Evolutionary conservation across 2,329 filamentous ascomycete species (phyloP).

Genomic region (Scorias spongiosa): DNA sequence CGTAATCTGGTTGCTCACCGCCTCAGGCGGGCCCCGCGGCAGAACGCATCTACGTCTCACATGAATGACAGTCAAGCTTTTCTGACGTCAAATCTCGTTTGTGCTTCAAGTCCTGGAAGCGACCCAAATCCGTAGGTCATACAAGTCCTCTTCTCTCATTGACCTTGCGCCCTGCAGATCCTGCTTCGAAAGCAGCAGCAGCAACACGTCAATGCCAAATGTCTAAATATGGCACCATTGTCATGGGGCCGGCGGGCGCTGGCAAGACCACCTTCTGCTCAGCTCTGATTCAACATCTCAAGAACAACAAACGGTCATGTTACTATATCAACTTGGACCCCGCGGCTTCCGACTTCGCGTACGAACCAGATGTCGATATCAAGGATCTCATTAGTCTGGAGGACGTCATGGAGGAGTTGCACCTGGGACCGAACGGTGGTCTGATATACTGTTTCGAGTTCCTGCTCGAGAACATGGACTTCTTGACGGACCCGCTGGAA

Average conservation of each 20-base stretch:
- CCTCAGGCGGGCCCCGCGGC: too few species aligned
- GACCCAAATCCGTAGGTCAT: too few species aligned
- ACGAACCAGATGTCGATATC: constrained; percentile 86
- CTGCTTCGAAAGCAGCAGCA: too few species aligned
- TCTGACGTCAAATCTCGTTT: neutral
- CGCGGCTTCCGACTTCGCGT: constrained; percentile 82
- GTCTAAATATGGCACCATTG: constrained; percentile 74
- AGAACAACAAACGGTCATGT: constrained; percentile 78
- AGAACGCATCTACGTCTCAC: too few species aligned
- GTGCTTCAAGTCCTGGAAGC: too few species aligned
- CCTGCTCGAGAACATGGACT: constrained; percentile 85
- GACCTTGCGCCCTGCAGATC: too few species aligned
- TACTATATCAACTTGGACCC: constrained; percentile 99
- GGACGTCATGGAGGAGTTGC: constrained; percentile 93
- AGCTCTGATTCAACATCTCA: constrained; percentile 80
- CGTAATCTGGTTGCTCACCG: too few species aligned
- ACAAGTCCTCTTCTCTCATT: too few species aligned
- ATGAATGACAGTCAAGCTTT: neutral
- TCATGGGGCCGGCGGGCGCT: constrained; percentile 91
- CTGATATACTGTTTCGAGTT: constrained; percentile 96
- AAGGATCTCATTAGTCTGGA: constrained; percentile 85
- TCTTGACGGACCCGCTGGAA: constrained; percentile 72
- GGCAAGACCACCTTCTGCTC: constrained; percentile 97
- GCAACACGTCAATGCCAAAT: neutral
- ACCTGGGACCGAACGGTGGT: constrained; percentile 78